Conservation (phyloP, 768 basidiomycete species). For the Tulasnella sp. region DNA sequence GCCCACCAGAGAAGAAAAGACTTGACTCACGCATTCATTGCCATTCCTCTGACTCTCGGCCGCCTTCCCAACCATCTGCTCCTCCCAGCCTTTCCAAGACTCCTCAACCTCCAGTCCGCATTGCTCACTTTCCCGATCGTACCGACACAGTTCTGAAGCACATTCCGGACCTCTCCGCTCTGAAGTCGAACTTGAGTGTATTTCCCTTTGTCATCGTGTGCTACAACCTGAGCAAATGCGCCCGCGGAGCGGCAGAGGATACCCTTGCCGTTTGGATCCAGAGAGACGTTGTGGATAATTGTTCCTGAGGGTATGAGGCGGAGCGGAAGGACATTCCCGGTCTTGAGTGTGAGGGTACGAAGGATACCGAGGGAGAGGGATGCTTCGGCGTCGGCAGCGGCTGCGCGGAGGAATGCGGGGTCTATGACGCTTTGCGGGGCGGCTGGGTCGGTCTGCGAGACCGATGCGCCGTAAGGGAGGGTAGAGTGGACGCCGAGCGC, state of each 20-base stretch:
- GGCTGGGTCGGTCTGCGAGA: constrained; percentile 17
- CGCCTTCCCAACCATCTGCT: constrained; percentile 75
- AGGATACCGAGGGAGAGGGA: constrained; percentile 71
- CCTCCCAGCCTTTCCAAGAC: constrained; percentile 86
- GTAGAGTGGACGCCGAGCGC: not conserved
- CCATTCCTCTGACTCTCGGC: constrained; percentile 85
- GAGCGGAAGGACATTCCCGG: constrained; percentile 88
- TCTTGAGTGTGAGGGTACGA: constrained; percentile 69
- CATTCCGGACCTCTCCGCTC: constrained; percentile 84
- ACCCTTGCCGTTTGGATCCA: constrained; percentile 63
- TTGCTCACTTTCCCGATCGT: constrained; percentile 92
- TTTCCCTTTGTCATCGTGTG: constrained; percentile 56
- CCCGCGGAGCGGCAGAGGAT: constrained; percentile 86
- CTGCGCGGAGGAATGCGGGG: constrained; percentile 14
- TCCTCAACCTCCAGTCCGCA: constrained; percentile 71
- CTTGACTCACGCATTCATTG: constrained; percentile 80
- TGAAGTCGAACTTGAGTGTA: constrained; percentile 79
- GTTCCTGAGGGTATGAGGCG: constrained; percentile 89
- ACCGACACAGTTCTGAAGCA: constrained; percentile 65
- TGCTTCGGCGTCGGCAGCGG: constrained; percentile 17
- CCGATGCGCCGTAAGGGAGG: not conserved
- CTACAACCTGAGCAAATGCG: constrained; percentile 67
- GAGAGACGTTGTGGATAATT: constrained; percentile 74
- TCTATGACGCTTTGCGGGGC: constrained; percentile 19
- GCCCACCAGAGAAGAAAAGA: not conserved